phyloP scores from a whole-genome alignment of 2,329 filamentous ascomycete species.

The Clonostachys rosea region DNA sequence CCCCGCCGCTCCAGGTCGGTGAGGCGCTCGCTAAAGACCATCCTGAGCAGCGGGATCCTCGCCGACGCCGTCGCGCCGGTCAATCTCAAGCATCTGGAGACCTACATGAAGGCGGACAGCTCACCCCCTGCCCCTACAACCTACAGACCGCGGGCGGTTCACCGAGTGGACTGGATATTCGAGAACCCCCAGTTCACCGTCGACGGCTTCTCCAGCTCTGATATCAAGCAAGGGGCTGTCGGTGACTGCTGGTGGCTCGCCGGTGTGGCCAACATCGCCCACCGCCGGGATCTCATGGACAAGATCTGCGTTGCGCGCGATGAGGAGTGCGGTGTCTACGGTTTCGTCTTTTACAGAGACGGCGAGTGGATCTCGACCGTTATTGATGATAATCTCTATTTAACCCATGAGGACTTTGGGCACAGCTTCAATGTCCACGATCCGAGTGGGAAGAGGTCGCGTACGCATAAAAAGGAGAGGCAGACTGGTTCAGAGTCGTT shows the following conservation, averaged over 20 bases:
- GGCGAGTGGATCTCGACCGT: conserved; percentile 70
- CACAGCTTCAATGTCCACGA: conserved; percentile 25
- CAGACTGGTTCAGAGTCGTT: conserved; percentile 66
- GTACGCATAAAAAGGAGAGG: conserved; percentile 55
- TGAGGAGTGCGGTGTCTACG: conserved; percentile 66
- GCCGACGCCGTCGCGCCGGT: conserved; percentile 7
- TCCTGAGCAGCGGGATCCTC: conserved; percentile 7
- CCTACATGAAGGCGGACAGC: conserved; percentile 4
- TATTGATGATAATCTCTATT: conserved; percentile 61
- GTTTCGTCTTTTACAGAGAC: conserved; percentile 68
- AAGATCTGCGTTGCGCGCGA: conserved; percentile 63
- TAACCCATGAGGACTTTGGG: conserved; percentile 32
- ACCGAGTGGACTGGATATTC: conserved; percentile 37
- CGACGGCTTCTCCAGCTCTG: conserved; percentile 31
- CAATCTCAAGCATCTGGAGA: conserved; percentile 7
- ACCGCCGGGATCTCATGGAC: conserved; percentile 60
- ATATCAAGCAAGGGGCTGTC: conserved; percentile 38
- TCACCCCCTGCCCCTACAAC: neutral
- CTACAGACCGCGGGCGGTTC: conserved; percentile 26
- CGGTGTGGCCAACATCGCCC: conserved; percentile 63
- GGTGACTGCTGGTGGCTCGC: conserved; percentile 75
- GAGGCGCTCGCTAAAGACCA: conserved; percentile 7
- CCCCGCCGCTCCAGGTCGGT: conserved; percentile 3
- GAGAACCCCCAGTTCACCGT: conserved; percentile 31
- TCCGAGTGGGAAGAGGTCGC: conserved; percentile 44